Evolutionary conservation across 371 early-diverging fungal species (phyloP).

Genomic region (Funneliformis caledonium): DNA sequence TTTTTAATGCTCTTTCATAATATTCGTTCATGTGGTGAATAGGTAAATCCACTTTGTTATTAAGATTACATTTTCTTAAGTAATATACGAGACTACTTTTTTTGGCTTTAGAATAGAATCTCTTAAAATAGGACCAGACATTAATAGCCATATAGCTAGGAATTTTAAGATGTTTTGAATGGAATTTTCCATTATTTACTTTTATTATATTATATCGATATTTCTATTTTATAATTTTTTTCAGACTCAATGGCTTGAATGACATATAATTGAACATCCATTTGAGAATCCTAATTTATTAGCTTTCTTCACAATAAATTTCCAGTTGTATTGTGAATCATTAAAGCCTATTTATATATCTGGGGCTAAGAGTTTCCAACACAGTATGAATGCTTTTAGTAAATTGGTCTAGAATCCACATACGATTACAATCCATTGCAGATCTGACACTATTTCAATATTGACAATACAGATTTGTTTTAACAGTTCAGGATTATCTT

Average conservation of each 20-base stretch:
- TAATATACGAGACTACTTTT: conserved; percentile 8
- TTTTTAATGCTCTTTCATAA: no score
- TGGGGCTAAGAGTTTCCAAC: conserved; percentile 4
- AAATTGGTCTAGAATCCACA: conserved; percentile 19
- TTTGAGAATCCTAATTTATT: conserved; percentile 13
- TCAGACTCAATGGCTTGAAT: background rate
- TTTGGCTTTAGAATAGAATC: conserved; percentile 13
- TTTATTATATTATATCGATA: conserved; percentile 18
- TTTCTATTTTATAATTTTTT: background rate
- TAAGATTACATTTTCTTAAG: no score
- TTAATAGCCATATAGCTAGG: background rate
- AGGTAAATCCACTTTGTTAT: no score
- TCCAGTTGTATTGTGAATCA: conserved; percentile 26
- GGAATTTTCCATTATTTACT: background rate
- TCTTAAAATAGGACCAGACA: background rate
- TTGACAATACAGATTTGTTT: conserved; percentile 32
- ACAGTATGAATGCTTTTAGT: conserved; percentile 13
- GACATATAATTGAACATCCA: conserved; percentile 38
- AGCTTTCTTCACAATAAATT: conserved; percentile 27
- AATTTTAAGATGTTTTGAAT: conserved; percentile 28
- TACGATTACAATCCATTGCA: conserved; percentile 25
- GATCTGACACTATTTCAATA: no score
- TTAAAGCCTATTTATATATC: conserved; percentile 35
- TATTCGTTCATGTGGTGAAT: no score
- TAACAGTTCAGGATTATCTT: conserved; percentile 7